Evolutionary conservation across 805 yeast species (phyloP).

Genomic region (Torulaspora quercuum): DNA sequence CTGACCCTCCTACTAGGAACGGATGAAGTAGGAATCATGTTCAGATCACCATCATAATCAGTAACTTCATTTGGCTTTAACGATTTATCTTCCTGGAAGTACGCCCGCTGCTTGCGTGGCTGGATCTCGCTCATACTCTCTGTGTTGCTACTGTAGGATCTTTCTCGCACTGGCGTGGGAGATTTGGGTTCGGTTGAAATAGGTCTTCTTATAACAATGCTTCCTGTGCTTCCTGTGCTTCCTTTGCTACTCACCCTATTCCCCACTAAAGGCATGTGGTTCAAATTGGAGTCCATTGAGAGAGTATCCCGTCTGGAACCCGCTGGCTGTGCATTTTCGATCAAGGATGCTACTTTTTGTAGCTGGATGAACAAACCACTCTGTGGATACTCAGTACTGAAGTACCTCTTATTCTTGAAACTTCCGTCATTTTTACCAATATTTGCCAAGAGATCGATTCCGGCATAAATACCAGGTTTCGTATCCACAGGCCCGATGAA

Average conservation of each 20-base stretch:
- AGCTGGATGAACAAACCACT: slow-evolving; percentile 74
- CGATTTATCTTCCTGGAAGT: not conserved
- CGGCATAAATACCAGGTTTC: slow-evolving; percentile 76
- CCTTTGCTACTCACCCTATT: slow-evolving; percentile 18
- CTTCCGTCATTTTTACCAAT: slow-evolving; percentile 87
- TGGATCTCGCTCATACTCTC: not conserved
- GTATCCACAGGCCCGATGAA: slow-evolving; percentile 72
- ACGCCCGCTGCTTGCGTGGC: not conserved
- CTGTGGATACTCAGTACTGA: slow-evolving; percentile 56
- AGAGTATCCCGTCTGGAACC: slow-evolving; percentile 10
- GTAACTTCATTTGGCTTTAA: not conserved
- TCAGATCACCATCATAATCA: slow-evolving; percentile 13
- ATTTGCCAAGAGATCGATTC: slow-evolving; percentile 68
- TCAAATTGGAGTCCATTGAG: slow-evolving; percentile 4
- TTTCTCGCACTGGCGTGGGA: slow-evolving; percentile 15
- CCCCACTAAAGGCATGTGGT: not conserved
- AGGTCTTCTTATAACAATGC: slow-evolving; percentile 17
- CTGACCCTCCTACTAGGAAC: slow-evolving; percentile 2
- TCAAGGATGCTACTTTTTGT: slow-evolving; percentile 39
- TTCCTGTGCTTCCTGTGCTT: slow-evolving; percentile 20
- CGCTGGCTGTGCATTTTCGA: slow-evolving; percentile 20
- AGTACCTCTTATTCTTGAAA: slow-evolving; percentile 67
- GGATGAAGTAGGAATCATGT: slow-evolving; percentile 18
- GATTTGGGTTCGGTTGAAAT: slow-evolving; percentile 11
- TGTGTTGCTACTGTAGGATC: slow-evolving; percentile 4